Evolutionary conservation across 2,329 filamentous ascomycete genomes (phyloP).

Genomic region (Albifimbria verrucaria): DNA sequence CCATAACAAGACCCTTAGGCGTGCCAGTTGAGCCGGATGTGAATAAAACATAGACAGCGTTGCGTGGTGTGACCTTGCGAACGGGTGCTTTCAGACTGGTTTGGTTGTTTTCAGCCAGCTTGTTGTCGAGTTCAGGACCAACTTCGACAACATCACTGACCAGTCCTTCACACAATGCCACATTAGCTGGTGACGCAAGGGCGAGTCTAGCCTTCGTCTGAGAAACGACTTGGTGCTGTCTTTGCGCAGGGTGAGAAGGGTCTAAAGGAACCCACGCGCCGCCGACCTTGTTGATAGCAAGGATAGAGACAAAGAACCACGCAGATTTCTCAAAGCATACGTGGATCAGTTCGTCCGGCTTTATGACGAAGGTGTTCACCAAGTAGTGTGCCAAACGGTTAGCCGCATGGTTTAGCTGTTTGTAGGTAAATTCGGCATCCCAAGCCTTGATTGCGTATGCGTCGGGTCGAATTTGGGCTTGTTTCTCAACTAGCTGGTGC

Average conservation of each 20-base stretch:
- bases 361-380: conserved; percentile 8
- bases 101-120: neutral
- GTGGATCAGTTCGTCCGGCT: conserved; percentile 6
- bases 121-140: neutral
- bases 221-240: conserved; percentile 9
- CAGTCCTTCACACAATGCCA: neutral
- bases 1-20: conserved; percentile 15
- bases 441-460: neutral
- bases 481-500: neutral
- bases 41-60: conserved; percentile 10
- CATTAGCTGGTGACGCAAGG: neutral
- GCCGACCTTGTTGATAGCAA: conserved; percentile 26
- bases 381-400: conserved; percentile 31
- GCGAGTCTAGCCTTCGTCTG: conserved; percentile 6
- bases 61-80: conserved; percentile 3
- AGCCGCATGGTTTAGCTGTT: conserved; percentile 17
- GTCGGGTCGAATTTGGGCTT: neutral
- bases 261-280: conserved; percentile 29
- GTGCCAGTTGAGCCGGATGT: conserved; percentile 14
- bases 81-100: too few species aligned
- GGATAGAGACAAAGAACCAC: conserved; percentile 17
- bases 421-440: neutral
- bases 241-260: conserved; percentile 29
- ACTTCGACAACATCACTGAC: neutral
- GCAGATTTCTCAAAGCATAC: conserved; percentile 21